A percentile compares a stretch with the other conserved stretches of the same genome.
These are phyloP conservation scores for Pyrus hybrid DNA, from an alignment of 331 rosid species.

Conservation along the genomic window DNA sequence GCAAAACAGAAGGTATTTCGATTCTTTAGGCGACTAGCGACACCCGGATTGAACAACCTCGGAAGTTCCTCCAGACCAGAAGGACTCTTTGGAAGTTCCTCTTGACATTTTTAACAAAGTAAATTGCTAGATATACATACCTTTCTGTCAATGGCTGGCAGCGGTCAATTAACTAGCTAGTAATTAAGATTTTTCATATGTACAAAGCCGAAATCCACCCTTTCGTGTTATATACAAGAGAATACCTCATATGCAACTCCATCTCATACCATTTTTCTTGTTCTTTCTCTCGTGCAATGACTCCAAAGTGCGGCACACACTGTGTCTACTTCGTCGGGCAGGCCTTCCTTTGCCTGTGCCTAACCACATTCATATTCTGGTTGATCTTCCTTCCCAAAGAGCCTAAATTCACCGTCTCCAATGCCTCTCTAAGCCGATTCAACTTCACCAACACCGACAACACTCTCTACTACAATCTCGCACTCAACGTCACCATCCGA, in stretches of 20 bases:
- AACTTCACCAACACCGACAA: background rate
- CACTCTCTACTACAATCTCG: constrained; percentile 24
- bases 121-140: background rate
- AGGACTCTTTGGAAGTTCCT: background rate
- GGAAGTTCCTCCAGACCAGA: background rate
- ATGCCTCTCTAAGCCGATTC: constrained; percentile 23
- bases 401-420: constrained; percentile 12
- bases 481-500: constrained; percentile 15
- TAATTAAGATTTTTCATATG: background rate
- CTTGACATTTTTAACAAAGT: background rate
- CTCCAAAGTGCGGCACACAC: background rate
- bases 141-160: background rate
- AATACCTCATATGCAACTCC: background rate
- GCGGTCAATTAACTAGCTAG: background rate
- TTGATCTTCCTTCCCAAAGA: constrained; percentile 49
- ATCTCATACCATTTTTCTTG: background rate
- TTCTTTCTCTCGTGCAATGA: background rate
- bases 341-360: background rate
- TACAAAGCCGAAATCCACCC: background rate
- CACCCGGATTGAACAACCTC: background rate
- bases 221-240: background rate
- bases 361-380: constrained; percentile 37
- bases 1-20: background rate
- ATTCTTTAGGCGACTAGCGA: no score
- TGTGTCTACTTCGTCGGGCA: background rate